Base-by-base conservation (phyloP, 208 protist genomes). In the Crithidia thermophila region DNA sequence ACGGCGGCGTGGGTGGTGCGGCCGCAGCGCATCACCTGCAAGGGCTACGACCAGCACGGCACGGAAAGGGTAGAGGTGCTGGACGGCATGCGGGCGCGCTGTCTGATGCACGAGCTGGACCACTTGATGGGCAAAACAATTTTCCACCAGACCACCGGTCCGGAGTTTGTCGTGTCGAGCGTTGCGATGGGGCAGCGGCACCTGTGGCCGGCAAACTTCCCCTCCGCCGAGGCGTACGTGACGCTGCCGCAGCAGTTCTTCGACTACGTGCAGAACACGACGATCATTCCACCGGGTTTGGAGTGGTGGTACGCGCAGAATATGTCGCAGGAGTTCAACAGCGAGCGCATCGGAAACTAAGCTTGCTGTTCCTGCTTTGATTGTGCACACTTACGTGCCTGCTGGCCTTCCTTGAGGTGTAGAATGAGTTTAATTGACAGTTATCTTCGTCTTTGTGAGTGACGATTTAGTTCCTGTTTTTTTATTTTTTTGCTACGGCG, bases 61-160 rank as follows among this genome's bases (percentile, higher is more conserved):
- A 93, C 87, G 31, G 66, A 86, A 42, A 91, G 91, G 53, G 47
- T 53, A 20, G 83, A 93, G 57, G 73, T 93, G n/a, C 60, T 97
- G 9, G 79, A 90, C 21, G 92, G 88, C 0, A 91, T 97, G 81
- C 77, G 85, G 13, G 92, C 92, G 10, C 85, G 92, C 1, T 88
- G 80, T 40, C 75, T 97, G 28, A 93, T 97, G 89, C 92, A 97
- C 72, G 92, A 97, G 64, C 61, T 97, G 14, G 92, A 97, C 62
- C 89, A 95, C 69, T 59, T 97, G 5, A 42, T 81, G 40, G 92
- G 92, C 20, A 91, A 89, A 50, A 94, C 85, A 2, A 94, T 97
- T 39, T 52, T 97, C 14, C 85, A 94, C 25, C 83, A 85, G 59
- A 87, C 86, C 2, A 59, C 78, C 0, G 88, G 82, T 3, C 83